Evolutionary conservation across 1,139 yeast genomes (phyloP), one percentile per base, ranked within the genome.

Genomic region (Zygosaccharomyces sapae): DNA sequence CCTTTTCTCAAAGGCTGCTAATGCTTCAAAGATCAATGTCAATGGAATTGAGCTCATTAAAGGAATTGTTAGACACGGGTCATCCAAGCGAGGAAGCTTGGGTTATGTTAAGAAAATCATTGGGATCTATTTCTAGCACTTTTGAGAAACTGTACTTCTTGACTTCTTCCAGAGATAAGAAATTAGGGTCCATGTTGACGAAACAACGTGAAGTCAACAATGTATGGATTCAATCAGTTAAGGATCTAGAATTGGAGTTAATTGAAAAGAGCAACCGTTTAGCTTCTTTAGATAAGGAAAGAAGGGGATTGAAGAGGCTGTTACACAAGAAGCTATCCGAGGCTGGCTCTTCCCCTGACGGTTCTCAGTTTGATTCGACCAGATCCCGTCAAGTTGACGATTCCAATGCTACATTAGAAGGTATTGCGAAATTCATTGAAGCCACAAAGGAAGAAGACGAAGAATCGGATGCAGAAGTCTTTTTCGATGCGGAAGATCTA

Each of bases 201-300:
- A 80, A 90, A 55, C 95, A 90, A 58, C 76, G 79, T 39, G 92
- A 87, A 62, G 80, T 89, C 45, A 89, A 90, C 61, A 77, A 82
- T 42, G 75, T 90, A 42, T 92, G 99, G 99, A 96, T 90, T 56
- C 80, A 79, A 55, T 87, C 95, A 3, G 85, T 92, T 52, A 84
- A 83, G 49, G 90, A 86, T 51, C 70, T 92, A 49, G 97, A 94
- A 66, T 70, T 78, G 35, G 97, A 92, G 64, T 81, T 88, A 55
- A 80, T 82, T 41, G 78, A 77, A 52, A 81, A 95, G 53, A 95
- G 87, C 61, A 78, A 76, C 9, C 83, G 85, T 58, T 74, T 90
- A 51, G 82, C 81, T 33, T 79, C 76, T 39, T 80, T 82, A 50
- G 88, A 85, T 52, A 82, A 80, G 42, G 87, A 86, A 62, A 77